A percentile compares a stretch with the other conserved stretches of the same genome.
These are phyloP conservation scores for Ilyonectria mors-panacis DNA, from an alignment of 2,329 filamentous ascomycete species.

Conservation along the genomic window DNA sequence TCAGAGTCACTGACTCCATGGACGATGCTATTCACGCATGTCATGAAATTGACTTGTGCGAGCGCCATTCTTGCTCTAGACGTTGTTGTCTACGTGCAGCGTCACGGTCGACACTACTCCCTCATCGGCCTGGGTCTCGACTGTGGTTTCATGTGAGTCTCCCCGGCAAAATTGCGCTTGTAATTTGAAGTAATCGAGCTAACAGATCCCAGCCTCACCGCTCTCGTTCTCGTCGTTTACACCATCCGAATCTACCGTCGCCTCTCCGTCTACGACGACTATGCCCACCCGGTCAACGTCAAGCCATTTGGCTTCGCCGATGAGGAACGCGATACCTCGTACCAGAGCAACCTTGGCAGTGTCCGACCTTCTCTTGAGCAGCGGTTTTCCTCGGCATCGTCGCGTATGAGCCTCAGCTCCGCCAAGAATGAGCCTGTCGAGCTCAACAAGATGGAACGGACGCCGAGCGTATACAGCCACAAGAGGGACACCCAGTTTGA, in stretches of 20 bases:
- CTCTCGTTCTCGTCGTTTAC: slow-evolving; percentile 62
- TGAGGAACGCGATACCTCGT: slow-evolving; percentile 47
- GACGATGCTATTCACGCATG: slow-evolving; percentile 66
- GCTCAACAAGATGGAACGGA: slow-evolving; percentile 42
- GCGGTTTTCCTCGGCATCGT: slow-evolving; percentile 45
- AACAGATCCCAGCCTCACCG: slow-evolving; percentile 50
- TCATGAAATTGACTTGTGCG: slow-evolving; percentile 65
- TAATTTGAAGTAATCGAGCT: background rate
- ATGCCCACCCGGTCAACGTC: slow-evolving; percentile 64
- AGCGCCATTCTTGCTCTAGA: slow-evolving; percentile 65
- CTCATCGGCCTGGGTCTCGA: slow-evolving; percentile 65
- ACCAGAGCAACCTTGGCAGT: slow-evolving; percentile 35
- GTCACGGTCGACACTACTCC: slow-evolving; percentile 63
- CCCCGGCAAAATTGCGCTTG: background rate
- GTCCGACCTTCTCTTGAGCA: slow-evolving; percentile 47
- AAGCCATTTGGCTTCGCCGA: slow-evolving; percentile 64
- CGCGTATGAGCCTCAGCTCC: slow-evolving; percentile 51
- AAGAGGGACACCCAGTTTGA: slow-evolving; percentile 65
- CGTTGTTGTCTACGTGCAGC: slow-evolving; percentile 64
- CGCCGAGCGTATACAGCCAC: slow-evolving; percentile 58
- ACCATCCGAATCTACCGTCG: slow-evolving; percentile 63
- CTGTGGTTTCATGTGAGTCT: slow-evolving; percentile 62
- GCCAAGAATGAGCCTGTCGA: slow-evolving; percentile 41
- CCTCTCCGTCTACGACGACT: slow-evolving; percentile 64
- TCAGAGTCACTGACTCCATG: slow-evolving; percentile 69